These are phyloP conservation scores for Ogataea haglerorum DNA, from an alignment of 805 yeast species.

Conservation along the genomic window DNA sequence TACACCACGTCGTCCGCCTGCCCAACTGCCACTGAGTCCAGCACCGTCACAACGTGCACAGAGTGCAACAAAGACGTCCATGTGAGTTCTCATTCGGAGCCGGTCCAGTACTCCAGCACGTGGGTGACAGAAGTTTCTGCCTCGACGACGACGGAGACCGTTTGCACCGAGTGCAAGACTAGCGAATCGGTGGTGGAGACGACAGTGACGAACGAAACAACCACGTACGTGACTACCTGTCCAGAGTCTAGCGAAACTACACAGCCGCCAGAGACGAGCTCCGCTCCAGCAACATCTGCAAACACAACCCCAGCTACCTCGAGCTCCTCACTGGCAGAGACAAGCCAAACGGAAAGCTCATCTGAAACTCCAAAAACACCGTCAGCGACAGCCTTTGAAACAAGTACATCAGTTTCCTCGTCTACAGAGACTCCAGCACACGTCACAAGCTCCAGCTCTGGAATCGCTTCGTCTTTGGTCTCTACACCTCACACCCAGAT, in stretches of 20 bases:
- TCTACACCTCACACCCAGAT: no score
- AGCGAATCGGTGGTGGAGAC: neutral
- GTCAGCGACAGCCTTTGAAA: neutral
- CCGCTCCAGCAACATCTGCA: neutral
- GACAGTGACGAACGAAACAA: neutral
- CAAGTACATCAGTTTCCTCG: neutral
- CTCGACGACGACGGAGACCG: conserved; percentile 1
- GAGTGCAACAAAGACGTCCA: conserved; percentile 6
- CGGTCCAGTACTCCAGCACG: neutral
- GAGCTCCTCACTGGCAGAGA: neutral
- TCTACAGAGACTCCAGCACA: neutral
- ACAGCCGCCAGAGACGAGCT: neutral
- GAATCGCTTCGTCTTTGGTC: neutral
- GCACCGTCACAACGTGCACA: conserved; percentile 11
- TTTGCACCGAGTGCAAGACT: conserved; percentile 1
- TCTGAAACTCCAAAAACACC: neutral
- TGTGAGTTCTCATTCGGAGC: neutral
- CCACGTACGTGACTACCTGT: conserved; percentile 4
- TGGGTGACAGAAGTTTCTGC: neutral
- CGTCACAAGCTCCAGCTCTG: no score
- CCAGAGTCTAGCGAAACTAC: conserved; percentile 1
- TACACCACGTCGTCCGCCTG: conserved; percentile 11
- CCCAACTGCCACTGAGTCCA: conserved; percentile 5
- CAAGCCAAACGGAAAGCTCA: neutral
- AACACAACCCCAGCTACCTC: neutral